phyloP scores from a whole-genome alignment of 192 early-diverging fungal species.

The Coemansia javaensis region DNA sequence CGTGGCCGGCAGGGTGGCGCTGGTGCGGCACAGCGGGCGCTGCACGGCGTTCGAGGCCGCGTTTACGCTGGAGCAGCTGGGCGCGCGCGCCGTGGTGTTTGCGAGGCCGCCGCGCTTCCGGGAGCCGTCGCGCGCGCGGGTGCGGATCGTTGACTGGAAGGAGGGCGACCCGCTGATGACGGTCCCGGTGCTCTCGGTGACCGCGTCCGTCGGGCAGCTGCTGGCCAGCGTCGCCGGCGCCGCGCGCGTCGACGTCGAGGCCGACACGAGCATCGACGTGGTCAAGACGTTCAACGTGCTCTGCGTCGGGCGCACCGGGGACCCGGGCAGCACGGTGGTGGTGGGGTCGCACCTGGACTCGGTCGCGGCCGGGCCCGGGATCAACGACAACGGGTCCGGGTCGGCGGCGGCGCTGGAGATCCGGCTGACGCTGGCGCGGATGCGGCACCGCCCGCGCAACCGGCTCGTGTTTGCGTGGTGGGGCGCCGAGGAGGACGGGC shows the following conservation, averaged over 20 bases:
- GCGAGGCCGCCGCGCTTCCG: constrained; percentile 49
- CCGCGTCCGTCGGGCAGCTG: constrained; percentile 54
- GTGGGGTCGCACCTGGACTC: constrained; percentile 66
- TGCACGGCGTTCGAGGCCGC: constrained; percentile 58
- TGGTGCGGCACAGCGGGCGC: constrained; percentile 37
- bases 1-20: constrained; percentile 51
- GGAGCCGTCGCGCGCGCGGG: constrained; percentile 49
- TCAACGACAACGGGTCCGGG: constrained; percentile 70
- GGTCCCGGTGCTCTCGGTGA: constrained; percentile 57
- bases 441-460: constrained; percentile 46
- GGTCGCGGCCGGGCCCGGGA: constrained; percentile 63
- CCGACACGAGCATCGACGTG: constrained; percentile 50
- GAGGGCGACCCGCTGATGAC: constrained; percentile 59
- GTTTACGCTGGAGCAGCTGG: constrained; percentile 54
- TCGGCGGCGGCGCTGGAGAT: constrained; percentile 58
- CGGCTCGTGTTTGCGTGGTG: constrained; percentile 70
- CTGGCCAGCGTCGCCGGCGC: constrained; percentile 25
- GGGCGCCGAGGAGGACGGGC: constrained; percentile 68
- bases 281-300: constrained; percentile 62
- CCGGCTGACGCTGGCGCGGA: constrained; percentile 49
- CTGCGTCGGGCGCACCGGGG: constrained; percentile 51
- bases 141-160: constrained; percentile 59
- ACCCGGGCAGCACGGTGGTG: constrained; percentile 51
- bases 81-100: constrained; percentile 58
- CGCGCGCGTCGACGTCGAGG: constrained; percentile 44